Base-by-base conservation (phyloP, 2,329 filamentous ascomycete species). In the Colletotrichum orbiculare region DNA sequence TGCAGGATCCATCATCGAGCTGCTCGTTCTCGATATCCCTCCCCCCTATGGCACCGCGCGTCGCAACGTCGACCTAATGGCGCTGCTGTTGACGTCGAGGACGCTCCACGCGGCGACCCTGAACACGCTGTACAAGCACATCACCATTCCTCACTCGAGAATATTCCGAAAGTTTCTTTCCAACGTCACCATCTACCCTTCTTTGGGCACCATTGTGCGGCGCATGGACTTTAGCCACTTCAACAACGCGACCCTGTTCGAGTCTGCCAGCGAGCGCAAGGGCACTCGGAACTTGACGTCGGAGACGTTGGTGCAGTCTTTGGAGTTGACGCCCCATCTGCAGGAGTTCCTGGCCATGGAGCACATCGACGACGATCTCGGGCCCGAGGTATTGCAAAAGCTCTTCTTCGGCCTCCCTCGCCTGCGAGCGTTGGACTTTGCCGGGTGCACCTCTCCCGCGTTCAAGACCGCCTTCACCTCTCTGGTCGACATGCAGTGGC, bases 171-270 rank as follows among this genome's bases (percentile, higher is more conserved):
- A 95, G 78, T 93, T 94, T 70, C 85, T 94, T 53, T 82, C 83
- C 63, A 91, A 92, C 72, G 82, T 95, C 69, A 81, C 82, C 49
- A 80, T 85, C 64, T 89, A 94, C 74, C 86, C 88, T 2, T 82
- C 88, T 8, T 82, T 94, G 58, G 92, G 92, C 49, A 90, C 88
- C 45, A 88, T 94, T 71, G 91, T 95, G 48, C 88, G 91, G 63
- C 89, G 92, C 54, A 81, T 95, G 49, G 92, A 96, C 78, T 94
- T 96, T 72, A 94, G 91, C 67, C 92, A 94, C 81, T 94, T 94
- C 78, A 94, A 93, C 75, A 92, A 91, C 25, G 88, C 91, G 59
- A 90, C 91, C 60, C 83, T 93, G 68, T 93, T 94, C 73, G 86
- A 87, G 66, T 93, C 90, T 13, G 90, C 89, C 69, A 88, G 89